Conservation (phyloP, 768 basidiomycete genomes). For the Kwoniella sp. region DNA sequence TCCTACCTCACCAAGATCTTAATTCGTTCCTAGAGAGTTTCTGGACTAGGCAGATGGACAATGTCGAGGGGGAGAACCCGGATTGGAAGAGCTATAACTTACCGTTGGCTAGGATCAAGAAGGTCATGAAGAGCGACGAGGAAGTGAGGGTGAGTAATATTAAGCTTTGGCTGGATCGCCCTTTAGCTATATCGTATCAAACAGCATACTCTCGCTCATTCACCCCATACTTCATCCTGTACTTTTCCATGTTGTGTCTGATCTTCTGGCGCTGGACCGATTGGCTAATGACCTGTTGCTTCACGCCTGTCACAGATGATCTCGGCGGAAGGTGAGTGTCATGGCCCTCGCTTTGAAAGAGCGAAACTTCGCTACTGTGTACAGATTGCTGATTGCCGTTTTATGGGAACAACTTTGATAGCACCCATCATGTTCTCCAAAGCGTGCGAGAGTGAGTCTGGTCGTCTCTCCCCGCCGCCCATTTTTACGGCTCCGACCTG, state of each 20-base stretch:
- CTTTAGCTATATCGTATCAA: too few relatives aligned
- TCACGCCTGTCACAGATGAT: conserved; percentile 79
- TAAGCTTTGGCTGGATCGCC: background rate
- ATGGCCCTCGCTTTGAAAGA: too few relatives aligned
- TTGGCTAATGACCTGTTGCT: too few relatives aligned
- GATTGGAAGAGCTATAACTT: conserved; percentile 66
- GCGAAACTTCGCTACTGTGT: background rate
- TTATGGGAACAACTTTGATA: too few relatives aligned
- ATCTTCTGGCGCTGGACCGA: too few relatives aligned
- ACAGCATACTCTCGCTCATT: too few relatives aligned
- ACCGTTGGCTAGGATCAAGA: conserved; percentile 94
- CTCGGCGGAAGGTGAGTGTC: conserved; percentile 76
- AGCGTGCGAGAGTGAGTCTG: conserved; percentile 88
- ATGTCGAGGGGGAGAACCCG: conserved; percentile 82
- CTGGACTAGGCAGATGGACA: conserved; percentile 86
- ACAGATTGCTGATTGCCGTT: background rate
- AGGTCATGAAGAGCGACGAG: conserved; percentile 91
- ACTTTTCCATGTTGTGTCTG: conserved; percentile 1
- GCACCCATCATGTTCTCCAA: conserved; percentile 96
- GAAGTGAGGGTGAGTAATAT: conserved; percentile 73
- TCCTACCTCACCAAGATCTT: conserved; percentile 81
- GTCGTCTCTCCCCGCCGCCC: background rate
- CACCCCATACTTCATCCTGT: too few relatives aligned
- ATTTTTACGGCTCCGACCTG: background rate
- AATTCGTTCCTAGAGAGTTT: conserved; percentile 82